Evolutionary conservation across 1,284 basidiomycete genomes (phyloP), one percentile per base, ranked within the genome.

Genomic region (Leccinum subrobustum): DNA sequence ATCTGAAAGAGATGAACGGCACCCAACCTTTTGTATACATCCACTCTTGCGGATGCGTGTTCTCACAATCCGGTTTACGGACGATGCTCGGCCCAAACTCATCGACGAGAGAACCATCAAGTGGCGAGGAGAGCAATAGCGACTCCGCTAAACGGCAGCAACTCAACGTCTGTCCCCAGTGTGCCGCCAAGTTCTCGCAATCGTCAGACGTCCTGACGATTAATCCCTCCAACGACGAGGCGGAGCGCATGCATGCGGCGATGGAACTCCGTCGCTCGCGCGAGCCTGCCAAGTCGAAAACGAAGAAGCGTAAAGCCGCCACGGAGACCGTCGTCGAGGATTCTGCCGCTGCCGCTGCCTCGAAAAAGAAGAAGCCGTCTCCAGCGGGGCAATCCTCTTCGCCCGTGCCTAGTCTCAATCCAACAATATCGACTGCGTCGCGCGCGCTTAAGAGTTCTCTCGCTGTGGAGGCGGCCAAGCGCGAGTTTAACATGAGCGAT

Each of bases 1-100:
- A 89, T 3, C 78, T 94, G 65, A 93, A 93, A 72, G 95, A 96
- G 77, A 96, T 97, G 93, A 93, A 92, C 63, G 95, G 95, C n/a
- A 73, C 77, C 0, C 84, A 91, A 57, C 92, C 93, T 0, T 97
- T 97, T 73, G 86, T 94, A 59, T 96, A 94, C 71, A 76, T 96
- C 64, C 79, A 81, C n/a, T 77, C 87, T 0, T 97, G 95, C 69
- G 94, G 94, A n/a, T 95, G 93, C 71, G 93, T 92, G 35, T 89
- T 95, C 75, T 88, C 90, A 4, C 87, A 89, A 60, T 86, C 86
- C 0, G 91, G 88, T 4, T 78, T 95, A 48, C 87, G 85, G 63
- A 85, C 86, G 0, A 78, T 93, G 53, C 71, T 80, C 1, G 65
- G 75, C 35, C 65, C 78, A 6, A 67, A 71, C 6, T 62, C 77